Base-by-base conservation (phyloP, 208 protist genomes). In the Novymonas esmeraldas region DNA sequence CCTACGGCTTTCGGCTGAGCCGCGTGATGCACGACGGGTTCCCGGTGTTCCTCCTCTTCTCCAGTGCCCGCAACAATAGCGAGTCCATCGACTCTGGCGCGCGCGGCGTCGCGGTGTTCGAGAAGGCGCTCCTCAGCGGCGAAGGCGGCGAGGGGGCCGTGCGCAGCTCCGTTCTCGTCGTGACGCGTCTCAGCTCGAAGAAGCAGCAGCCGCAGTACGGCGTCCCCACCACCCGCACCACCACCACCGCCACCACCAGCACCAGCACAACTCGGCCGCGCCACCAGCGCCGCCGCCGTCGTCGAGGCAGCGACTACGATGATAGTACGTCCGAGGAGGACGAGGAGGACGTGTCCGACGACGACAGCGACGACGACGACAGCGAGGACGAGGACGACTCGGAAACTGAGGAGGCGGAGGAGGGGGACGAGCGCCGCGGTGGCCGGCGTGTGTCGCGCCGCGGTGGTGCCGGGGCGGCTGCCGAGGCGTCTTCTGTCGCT, bases 21-120 rank as follows among this genome's bases (percentile, higher is more conserved):
- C 82, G 84, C 31, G 59, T 89, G 24, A 78, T 79, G 42, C 81
- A 85, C 59, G 62, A 85, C 29, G 82, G 84, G 45, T 76, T 92
- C 34, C 79, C 87, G 2, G 74, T 93, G 50, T 90, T 85, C 67
- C 70, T 95, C 11, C 79, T 95, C 20, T 95, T 91, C 66, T 57
- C 28, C 9, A 74, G 65, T 24, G 52, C 42, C 22, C 65, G 65
- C 31, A 85, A 78, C 41, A 72, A 70, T 61, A 78, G 68, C 56
- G 72, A 82, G 41, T 11, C 10, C 34, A 49, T 87, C 31, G 61
- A 76, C 33, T 14, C 59, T 38, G 49, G 16, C 52, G 72, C 78
- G 20, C 61, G 63, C 22, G 85, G 77, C 0, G 80, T 86, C 41
- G 63, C 69, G 14, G 85, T 83, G 28, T 73, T 73, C 22, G 67